Conservation (phyloP, 306 rosid species). For the Ziziphus jujuba region DNA sequence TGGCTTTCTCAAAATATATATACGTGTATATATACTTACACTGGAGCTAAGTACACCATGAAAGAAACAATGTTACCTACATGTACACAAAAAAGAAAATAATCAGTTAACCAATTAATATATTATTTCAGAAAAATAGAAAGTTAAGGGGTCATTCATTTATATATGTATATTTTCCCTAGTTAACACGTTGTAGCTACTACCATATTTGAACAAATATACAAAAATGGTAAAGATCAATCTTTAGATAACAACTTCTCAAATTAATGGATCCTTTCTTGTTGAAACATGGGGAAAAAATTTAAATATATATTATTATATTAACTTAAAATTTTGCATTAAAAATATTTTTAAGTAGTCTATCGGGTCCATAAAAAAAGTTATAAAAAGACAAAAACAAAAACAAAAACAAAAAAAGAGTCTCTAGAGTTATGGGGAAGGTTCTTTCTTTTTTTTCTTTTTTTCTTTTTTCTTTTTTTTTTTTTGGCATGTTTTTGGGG, state of each 20-base stretch:
- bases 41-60: conserved; percentile 88
- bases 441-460: background rate
- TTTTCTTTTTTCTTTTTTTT: too few relatives aligned
- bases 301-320: too few relatives aligned
- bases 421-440: background rate
- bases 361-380: too few relatives aligned
- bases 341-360: too few relatives aligned
- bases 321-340: too few relatives aligned
- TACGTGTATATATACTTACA: conserved; percentile 45
- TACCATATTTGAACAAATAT: background rate
- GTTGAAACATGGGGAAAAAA: too few relatives aligned
- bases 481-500: background rate
- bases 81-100: conserved; percentile 14
- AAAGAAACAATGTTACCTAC: conserved; percentile 76
- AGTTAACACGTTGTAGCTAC: background rate
- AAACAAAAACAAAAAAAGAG: too few relatives aligned
- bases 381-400: too few relatives aligned
- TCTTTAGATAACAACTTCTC: background rate
- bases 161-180: background rate
- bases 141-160: background rate
- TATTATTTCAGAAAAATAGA: background rate
- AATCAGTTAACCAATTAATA: background rate
- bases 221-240: background rate
- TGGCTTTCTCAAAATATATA: too few relatives aligned
- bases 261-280: too few relatives aligned